Percentiles rank a stretch among this genome's conserved stretches.
Conservation (phyloP, 1,284 basidiomycete genomes). For the Xerocomus cyaneibrunnescens region DNA sequence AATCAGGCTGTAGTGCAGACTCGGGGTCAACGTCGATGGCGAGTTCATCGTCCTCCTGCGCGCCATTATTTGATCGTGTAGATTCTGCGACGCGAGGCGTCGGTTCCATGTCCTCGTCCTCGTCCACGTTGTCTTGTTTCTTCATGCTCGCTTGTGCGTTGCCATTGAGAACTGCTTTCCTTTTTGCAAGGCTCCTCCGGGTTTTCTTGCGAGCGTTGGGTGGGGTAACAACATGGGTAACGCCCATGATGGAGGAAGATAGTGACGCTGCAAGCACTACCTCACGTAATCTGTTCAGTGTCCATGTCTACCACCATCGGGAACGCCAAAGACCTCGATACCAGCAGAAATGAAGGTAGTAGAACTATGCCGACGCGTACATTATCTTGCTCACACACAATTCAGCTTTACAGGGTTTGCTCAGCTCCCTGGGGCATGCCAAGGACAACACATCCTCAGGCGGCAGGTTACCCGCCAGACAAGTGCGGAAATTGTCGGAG, state of each 20-base stretch:
- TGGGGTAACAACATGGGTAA: conserved; percentile 42
- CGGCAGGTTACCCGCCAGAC: conserved; percentile 46
- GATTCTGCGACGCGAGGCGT: conserved; percentile 13
- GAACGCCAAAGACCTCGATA: conserved; percentile 19
- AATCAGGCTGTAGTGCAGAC: conserved; percentile 40
- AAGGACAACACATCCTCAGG: conserved; percentile 28
- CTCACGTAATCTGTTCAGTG: conserved; percentile 22
- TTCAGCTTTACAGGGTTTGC: conserved; percentile 52
- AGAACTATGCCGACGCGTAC: background rate
- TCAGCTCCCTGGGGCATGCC: conserved; percentile 47
- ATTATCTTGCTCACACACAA: conserved; percentile 6
- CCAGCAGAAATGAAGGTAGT: conserved; percentile 27
- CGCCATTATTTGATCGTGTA: background rate
- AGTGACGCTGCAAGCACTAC: background rate
- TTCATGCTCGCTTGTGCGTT: conserved; percentile 6
- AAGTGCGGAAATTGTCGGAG: conserved; percentile 53
- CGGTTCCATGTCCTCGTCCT: conserved; percentile 41
- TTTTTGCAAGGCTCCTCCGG: conserved; percentile 53
- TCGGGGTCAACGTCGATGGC: conserved; percentile 58
- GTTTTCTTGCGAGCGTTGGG: conserved; percentile 48
- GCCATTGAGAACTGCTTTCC: conserved; percentile 34
- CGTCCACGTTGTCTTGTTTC: conserved; percentile 14
- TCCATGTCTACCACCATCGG: conserved; percentile 23
- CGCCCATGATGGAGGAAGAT: conserved; percentile 50
- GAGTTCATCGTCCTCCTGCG: conserved; percentile 54